Percentiles rank a stretch among this genome's conserved stretches.
Conservation (phyloP, 1,284 basidiomycete species). For the Cryptococcus neoformans region DNA sequence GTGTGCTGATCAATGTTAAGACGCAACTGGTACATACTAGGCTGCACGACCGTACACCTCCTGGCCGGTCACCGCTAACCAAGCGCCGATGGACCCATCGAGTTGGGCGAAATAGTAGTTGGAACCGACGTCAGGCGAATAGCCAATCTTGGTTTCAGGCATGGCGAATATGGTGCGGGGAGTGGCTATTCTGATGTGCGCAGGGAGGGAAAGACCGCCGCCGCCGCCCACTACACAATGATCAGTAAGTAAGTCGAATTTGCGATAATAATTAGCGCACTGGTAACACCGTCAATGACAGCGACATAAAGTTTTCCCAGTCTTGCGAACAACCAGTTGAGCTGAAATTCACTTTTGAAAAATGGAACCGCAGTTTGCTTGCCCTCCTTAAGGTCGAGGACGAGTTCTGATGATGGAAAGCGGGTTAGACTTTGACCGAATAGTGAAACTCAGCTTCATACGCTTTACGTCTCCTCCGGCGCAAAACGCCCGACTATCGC, state of each 20-base stretch:
- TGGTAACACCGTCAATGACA: constrained; percentile 86
- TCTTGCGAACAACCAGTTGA: constrained; percentile 80
- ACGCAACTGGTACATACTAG: constrained; percentile 56
- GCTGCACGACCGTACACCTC: constrained; percentile 70
- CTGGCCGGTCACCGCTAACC: constrained; percentile 85
- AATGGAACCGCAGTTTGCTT: constrained; percentile 58
- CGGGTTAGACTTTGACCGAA: not conserved
- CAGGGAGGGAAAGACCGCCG: constrained; percentile 83
- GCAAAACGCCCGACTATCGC: constrained; percentile 81
- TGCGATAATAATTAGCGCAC: constrained; percentile 54
- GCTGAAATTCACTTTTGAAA: constrained; percentile 91
- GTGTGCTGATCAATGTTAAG: not conserved
- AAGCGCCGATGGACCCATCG: constrained; percentile 89
- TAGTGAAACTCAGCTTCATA: constrained; percentile 7
- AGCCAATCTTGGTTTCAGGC: constrained; percentile 90
- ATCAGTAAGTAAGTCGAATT: not conserved
- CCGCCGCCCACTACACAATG: constrained; percentile 82
- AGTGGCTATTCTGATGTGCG: constrained; percentile 88
- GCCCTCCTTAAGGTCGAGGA: constrained; percentile 53
- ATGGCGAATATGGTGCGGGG: constrained; percentile 93
- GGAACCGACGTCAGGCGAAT: constrained; percentile 67
- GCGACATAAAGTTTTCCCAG: constrained; percentile 83
- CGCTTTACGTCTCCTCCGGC: constrained; percentile 84
- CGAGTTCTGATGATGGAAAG: constrained; percentile 19
- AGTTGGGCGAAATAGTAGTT: constrained; percentile 84